Evolutionary conservation across 768 basidiomycete genomes (phyloP).

Genomic region (Galerina sulciceps): DNA sequence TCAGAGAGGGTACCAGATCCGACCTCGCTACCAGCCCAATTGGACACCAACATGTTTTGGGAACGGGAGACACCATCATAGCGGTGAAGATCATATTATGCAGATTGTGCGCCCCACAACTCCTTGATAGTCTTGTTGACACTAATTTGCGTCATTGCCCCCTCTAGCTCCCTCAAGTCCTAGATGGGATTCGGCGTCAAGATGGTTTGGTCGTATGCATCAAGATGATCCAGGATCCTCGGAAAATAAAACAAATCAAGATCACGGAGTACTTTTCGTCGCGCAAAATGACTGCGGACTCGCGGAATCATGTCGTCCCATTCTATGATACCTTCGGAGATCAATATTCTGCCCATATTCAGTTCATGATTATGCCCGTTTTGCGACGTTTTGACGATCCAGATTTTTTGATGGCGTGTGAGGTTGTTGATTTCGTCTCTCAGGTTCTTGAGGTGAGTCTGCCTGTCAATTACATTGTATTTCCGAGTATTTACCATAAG

Average conservation of each 20-base stretch:
- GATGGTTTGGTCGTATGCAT: constrained; percentile 33
- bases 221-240: constrained; percentile 28
- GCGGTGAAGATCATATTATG: constrained; percentile 31
- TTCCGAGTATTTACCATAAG: background rate
- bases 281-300: constrained; percentile 21
- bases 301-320: constrained; percentile 30
- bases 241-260: constrained; percentile 26
- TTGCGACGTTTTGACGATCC: constrained; percentile 40
- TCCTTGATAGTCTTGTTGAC: background rate
- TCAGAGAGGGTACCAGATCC: constrained; percentile 28
- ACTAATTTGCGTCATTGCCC: background rate
- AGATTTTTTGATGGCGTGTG: constrained; percentile 28
- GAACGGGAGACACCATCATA: constrained; percentile 24
- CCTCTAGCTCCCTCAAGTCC: constrained; percentile 27
- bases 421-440: constrained; percentile 35
- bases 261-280: constrained; percentile 29
- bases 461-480: background rate
- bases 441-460: constrained; percentile 31
- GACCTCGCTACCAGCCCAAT: constrained; percentile 29
- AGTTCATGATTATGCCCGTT: constrained; percentile 40
- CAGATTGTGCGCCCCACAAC: constrained; percentile 23
- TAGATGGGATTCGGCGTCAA: constrained; percentile 28
- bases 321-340: constrained; percentile 27
- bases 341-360: constrained; percentile 22
- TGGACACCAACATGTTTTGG: constrained; percentile 28